Percentiles rank a stretch among this genome's conserved stretches.
These are phyloP conservation scores for Phoma sp. DNA, from an alignment of 2,329 filamentous ascomycete species.

Conservation along the genomic window DNA sequence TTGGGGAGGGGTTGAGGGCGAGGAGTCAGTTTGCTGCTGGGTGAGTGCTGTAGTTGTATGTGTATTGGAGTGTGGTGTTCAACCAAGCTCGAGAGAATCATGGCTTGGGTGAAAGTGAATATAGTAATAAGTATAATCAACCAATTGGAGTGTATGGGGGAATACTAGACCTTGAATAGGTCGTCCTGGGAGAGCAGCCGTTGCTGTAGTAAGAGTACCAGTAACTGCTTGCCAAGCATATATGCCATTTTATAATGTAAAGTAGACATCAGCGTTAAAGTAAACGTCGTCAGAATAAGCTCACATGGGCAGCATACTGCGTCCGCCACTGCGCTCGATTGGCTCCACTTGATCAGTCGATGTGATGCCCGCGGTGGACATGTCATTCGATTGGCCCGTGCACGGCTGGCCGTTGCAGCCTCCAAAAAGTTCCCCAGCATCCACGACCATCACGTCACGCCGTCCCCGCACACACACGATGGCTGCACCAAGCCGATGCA, in stretches of 20 bases:
- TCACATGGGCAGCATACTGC: background rate
- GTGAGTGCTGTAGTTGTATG: no score
- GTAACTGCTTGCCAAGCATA: no score
- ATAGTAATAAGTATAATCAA: no score
- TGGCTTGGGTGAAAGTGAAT: no score
- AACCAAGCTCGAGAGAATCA: no score
- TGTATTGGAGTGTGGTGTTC: no score
- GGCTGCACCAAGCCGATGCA: conserved; percentile 37
- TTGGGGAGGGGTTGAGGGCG: conserved; percentile 55
- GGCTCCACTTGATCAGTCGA: background rate
- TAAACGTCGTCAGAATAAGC: background rate
- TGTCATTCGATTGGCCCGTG: conserved; percentile 18
- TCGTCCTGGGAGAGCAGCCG: no score
- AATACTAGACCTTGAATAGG: no score
- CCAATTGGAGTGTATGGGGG: no score
- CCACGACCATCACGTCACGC: conserved; percentile 14
- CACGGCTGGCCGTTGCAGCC: conserved; percentile 9
- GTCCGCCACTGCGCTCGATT: background rate
- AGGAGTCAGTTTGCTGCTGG: conserved; percentile 60
- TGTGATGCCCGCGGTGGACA: background rate
- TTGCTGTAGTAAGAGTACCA: no score
- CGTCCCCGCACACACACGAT: conserved; percentile 23
- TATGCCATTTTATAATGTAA: no score
- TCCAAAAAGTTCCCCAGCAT: conserved; percentile 23
- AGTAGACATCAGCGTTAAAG: no score